Evolutionary conservation across 495 filamentous ascomycete genomes (phyloP), one percentile per base, ranked within the genome.

Genomic region (Neurospora terricola): DNA sequence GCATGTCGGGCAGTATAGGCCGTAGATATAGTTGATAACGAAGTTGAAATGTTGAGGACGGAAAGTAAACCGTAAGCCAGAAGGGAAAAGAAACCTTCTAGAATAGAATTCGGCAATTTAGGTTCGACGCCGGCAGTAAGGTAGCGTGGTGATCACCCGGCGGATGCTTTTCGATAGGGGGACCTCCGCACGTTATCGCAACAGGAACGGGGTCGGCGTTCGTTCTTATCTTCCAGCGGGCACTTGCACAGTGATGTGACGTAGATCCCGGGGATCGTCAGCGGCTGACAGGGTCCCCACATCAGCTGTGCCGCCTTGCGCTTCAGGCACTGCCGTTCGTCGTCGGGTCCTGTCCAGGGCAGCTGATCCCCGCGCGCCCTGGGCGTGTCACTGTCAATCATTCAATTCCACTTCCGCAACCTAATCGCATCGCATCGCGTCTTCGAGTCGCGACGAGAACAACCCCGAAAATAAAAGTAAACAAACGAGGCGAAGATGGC

Each of bases 291-390:
- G 21, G 36, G 30, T 30, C 34, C 30, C 23, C 34, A 45, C 34
- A 14, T 10, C 23, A 12, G 45, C 42, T 18, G 54, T 34, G 75
- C 11, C 69, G 72, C 75, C 75, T 78, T 74, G 77, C 77, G 70
- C 77, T 77, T 73, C 77, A 78, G 77, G 77, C 77, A 59, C 34
- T 27, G 27, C 54, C 27, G 48, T 59, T 59, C 21, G 45, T 54
- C 9, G n/a, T n/a, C n/a, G n/a, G n/a, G n/a, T n/a, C n/a, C n/a
- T n/a, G n/a, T n/a, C n/a, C n/a, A n/a, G n/a, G n/a, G n/a, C n/a
- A n/a, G 40, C 45, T 54, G 45, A 54, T 54, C 45, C 45, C 45
- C 45, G 45, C 21, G 21, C 21, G 21, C 21, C 21, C 43, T 21
- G n/a, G 43, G 43, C 18, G 43, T 45, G 43, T 45, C 42, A 43